Conservation (phyloP, 768 basidiomycete species). For the Omphalotus guepiniiformis region DNA sequence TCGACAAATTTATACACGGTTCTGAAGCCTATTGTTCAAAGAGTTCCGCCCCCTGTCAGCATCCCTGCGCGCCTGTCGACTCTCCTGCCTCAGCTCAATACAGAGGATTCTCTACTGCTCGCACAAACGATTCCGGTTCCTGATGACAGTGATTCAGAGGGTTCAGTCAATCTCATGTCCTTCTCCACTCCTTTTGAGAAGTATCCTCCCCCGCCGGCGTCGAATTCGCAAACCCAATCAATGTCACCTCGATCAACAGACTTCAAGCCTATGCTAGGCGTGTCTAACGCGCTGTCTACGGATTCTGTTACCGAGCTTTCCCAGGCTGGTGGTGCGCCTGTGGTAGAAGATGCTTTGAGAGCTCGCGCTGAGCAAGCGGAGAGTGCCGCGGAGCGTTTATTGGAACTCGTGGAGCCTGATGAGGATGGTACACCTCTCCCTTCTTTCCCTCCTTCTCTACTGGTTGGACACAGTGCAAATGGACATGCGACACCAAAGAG, state of each 20-base stretch:
- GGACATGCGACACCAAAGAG: constrained; percentile 34
- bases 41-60: constrained; percentile 31
- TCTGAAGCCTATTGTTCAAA: neutral
- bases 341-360: constrained; percentile 80
- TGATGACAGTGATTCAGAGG: constrained; percentile 64
- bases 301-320: constrained; percentile 39
- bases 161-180: constrained; percentile 60
- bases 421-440: constrained; percentile 55
- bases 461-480: constrained; percentile 34
- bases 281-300: constrained; percentile 60
- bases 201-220: constrained; percentile 31
- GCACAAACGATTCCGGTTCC: constrained; percentile 75
- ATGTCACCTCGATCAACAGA: constrained; percentile 51
- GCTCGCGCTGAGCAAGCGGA: constrained; percentile 92
- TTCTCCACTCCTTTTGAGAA: constrained; percentile 68
- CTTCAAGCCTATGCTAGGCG: constrained; percentile 42
- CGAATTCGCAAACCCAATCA: constrained; percentile 40
- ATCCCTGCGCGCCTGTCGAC: constrained; percentile 39
- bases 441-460: constrained; percentile 50
- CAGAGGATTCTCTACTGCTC: constrained; percentile 63
- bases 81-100: constrained; percentile 34
- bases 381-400: constrained; percentile 81
- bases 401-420: constrained; percentile 84
- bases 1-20: constrained; percentile 11
- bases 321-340: constrained; percentile 36